phyloP scores from a whole-genome alignment of 208 protist genomes.

The Trypanosoma cruzi region DNA sequence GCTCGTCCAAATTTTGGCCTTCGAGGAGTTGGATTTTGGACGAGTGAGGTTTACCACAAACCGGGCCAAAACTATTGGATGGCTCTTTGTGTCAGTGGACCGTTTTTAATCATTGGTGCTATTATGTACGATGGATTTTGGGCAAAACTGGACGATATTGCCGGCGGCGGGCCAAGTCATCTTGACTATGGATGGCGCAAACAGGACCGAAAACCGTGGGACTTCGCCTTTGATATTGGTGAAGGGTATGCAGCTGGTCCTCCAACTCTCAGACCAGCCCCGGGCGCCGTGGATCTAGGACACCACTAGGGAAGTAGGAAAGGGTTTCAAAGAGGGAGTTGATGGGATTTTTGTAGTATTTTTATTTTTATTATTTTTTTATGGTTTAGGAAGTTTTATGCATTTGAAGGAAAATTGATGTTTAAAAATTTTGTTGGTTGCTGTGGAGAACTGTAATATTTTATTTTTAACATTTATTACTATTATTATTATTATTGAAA shows the following conservation, averaged over 20 bases:
- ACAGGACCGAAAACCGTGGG: constrained; percentile 83
- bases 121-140: constrained; percentile 86
- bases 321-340: constrained; percentile 1
- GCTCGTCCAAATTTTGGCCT: constrained; percentile 89
- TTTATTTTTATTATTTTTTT: constrained; percentile 3
- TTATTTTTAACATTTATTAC: not conserved
- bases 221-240: constrained; percentile 89
- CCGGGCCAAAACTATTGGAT: constrained; percentile 82
- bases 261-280: constrained; percentile 59
- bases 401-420: not conserved
- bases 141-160: constrained; percentile 83
- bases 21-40: constrained; percentile 78
- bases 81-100: constrained; percentile 44
- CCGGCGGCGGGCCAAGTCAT: constrained; percentile 72
- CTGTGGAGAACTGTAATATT: constrained; percentile 8
- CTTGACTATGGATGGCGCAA: constrained; percentile 82
- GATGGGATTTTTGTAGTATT: constrained; percentile 1
- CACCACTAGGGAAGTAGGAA: constrained; percentile 53
- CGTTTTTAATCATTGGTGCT: constrained; percentile 67
- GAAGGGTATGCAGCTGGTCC: constrained; percentile 87
- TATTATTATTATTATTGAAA: not conserved
- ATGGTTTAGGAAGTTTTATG: not conserved
- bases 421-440: not conserved
- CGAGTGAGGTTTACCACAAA: constrained; percentile 84
- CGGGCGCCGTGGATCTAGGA: constrained; percentile 73